Evolutionary conservation across 2,329 filamentous ascomycete species (phyloP).

Genomic region (Talaromyces sp.): DNA sequence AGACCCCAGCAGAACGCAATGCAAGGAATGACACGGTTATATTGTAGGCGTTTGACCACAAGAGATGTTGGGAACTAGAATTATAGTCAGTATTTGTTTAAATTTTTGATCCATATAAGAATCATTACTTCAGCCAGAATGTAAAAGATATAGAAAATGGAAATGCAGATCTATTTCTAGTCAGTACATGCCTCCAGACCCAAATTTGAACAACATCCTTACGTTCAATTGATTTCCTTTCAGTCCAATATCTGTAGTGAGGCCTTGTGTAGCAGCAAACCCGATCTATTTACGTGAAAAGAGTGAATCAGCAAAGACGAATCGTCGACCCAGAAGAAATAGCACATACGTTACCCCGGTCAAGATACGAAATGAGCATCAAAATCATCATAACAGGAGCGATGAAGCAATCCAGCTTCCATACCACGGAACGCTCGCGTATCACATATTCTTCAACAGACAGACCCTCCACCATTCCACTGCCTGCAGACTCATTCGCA

Average conservation of each 20-base stretch:
- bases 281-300: background rate
- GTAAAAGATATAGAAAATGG: conserved; percentile 5
- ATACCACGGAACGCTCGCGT: background rate
- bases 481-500: background rate
- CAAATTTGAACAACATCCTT: background rate
- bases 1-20: conserved; percentile 7
- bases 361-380: conserved; percentile 10
- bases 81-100: background rate
- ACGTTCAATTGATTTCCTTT: conserved; percentile 5
- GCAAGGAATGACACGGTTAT: conserved; percentile 7
- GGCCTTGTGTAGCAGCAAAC: conserved; percentile 4
- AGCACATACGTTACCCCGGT: conserved; percentile 4
- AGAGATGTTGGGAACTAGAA: conserved; percentile 3
- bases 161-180: background rate
- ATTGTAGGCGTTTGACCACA: conserved; percentile 7
- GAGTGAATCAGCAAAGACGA: background rate
- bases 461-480: background rate
- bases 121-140: conserved; percentile 1
- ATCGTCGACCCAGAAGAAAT: background rate
- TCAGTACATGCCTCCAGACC: background rate
- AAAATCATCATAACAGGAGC: conserved; percentile 10
- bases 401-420: conserved; percentile 7
- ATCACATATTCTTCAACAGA: background rate
- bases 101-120: background rate
- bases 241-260: conserved; percentile 1